Evolutionary conservation across 176 grass and related monocot genomes (phyloP), one percentile per base, ranked within the genome.

Genomic region (Raddia distichophylla): DNA sequence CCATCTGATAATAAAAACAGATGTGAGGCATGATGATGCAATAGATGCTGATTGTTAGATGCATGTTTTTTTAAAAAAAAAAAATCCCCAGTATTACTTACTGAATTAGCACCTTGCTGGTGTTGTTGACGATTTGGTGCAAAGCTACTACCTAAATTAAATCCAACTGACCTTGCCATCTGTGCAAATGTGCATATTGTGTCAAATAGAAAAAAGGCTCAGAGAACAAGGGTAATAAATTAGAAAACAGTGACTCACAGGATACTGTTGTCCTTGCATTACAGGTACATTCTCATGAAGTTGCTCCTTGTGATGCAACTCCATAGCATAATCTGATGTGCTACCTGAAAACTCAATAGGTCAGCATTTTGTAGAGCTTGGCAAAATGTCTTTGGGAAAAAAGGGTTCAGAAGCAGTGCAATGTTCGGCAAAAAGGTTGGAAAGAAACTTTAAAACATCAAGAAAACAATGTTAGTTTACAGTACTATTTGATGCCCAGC

Each of bases 251-350:
- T 32, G 60, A 91, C 89, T 66, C 72, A 99, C 96, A 84, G 89
- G 79, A 83, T 93, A 93, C 53, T 99, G 96, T 40, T 88, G 90
- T 44, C 84, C 73, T 86, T 95, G 96, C 89, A 99, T 93, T 76
- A 82, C 85, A 37, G 93, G 81, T 53, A 95, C 67, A 86, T 95
- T 99, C 2, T 99, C 96, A 27, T 95, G 93, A 85, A 91, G 93
- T 71, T 98, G 96, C 76, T 95, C 96, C 74, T 99, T 99, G 73
- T 95, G 96, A 91, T 93, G 93, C 80, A 99, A 82, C 85, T 99
- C 96, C 84, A 93, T 86, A 65, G 89, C 82, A 90, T 91, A 95
- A 79, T 99, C 93, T 64, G 93, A 83, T 65, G 75, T 86, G 82
- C 87, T 82, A 82, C 96, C 96, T 95, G 85, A 77, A 67, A 68